These are phyloP conservation scores for Penicillium hordei DNA, from an alignment of 2,329 filamentous ascomycete species.

Conservation along the genomic window DNA sequence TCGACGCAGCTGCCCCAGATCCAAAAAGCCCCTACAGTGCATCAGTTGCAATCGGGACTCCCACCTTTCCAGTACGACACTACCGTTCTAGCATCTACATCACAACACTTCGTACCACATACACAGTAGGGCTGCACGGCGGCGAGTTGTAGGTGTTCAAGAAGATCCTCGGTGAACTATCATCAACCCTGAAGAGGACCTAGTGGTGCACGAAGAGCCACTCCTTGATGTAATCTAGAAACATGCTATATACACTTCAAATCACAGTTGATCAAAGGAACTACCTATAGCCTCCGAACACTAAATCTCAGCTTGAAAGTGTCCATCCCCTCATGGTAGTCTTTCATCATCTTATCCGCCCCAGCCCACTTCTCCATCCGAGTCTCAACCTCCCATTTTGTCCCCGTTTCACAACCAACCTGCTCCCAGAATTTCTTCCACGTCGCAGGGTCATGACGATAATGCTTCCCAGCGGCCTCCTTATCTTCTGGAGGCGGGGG, in stretches of 20 bases:
- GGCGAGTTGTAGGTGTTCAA: background rate
- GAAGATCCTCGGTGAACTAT: background rate
- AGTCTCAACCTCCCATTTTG: slow-evolving; percentile 48
- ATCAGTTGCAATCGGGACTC: background rate
- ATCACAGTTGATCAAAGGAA: background rate
- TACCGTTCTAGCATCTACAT: background rate
- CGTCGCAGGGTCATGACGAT: slow-evolving; percentile 51
- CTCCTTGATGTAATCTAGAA: background rate
- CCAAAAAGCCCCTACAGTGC: slow-evolving; percentile 3
- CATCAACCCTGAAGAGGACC: background rate
- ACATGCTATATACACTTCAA: background rate
- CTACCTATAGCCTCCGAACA: slow-evolving; percentile 8
- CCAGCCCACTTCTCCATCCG: slow-evolving; percentile 19
- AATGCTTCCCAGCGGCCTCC: slow-evolving; percentile 28
- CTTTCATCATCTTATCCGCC: slow-evolving; percentile 7
- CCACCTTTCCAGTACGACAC: slow-evolving; percentile 2
- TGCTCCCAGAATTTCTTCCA: slow-evolving; percentile 58
- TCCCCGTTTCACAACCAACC: slow-evolving; percentile 51
- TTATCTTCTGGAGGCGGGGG: slow-evolving; percentile 11
- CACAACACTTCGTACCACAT: background rate
- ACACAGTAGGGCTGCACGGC: background rate
- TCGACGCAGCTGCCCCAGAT: slow-evolving; percentile 2
- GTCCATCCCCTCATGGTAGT: slow-evolving; percentile 14
- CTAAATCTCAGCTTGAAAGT: slow-evolving; percentile 21
- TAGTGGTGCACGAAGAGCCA: background rate